Base-by-base conservation (phyloP, 2,329 filamentous ascomycete genomes). In the Colletotrichum gloeosporioides region DNA sequence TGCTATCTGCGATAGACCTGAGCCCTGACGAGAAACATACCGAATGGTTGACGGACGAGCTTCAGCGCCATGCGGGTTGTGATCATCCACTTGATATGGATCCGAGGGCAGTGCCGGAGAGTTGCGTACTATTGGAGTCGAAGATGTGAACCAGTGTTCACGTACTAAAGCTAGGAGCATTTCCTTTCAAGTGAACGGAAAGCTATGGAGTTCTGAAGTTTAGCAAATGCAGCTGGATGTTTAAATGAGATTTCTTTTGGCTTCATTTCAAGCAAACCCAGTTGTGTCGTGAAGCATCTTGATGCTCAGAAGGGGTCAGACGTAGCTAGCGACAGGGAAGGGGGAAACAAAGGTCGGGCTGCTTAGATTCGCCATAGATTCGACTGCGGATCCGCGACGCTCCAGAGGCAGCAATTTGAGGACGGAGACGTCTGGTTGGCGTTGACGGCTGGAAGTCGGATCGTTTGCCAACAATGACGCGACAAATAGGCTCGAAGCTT, bases 181-280 rank as follows among this genome's bases (percentile, higher is more conserved):
- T 12, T n/a, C 9, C 18, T 49, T 49, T 49, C 39, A n/a, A 49
- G 39, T 49, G 18, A 49, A 49, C 39, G 39, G 39, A 49, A 12
- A n/a, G 3, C 39, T n/a, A 49, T 49, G 39, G 39, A 49, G 39
- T 49, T 49, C 9, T 49, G 18, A n/a, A 18, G 39, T 1, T n/a
- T 4, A 49, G 39, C 39, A 49, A 44, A n/a, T 49, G 39, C 39
- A 49, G 18, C 39, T 49, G 39, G 6, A 49, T 49, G 3, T n/a
- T 49, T n/a, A 49, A 44, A 12, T 49, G 39, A 12, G 39, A 6
- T n/a, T 49, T 49, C 6, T 44, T n/a, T 44, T 12, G 4, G 9
- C 0, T 49, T 49, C 39, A n/a, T 49, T 0, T 49, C 2, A 49
- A 49, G 39, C 39, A 12, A 49, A n/a, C 39, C 39, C 0, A 49